Conservation (phyloP, 2,329 filamentous ascomycete genomes). For the Hirsutella minnesotensis region DNA sequence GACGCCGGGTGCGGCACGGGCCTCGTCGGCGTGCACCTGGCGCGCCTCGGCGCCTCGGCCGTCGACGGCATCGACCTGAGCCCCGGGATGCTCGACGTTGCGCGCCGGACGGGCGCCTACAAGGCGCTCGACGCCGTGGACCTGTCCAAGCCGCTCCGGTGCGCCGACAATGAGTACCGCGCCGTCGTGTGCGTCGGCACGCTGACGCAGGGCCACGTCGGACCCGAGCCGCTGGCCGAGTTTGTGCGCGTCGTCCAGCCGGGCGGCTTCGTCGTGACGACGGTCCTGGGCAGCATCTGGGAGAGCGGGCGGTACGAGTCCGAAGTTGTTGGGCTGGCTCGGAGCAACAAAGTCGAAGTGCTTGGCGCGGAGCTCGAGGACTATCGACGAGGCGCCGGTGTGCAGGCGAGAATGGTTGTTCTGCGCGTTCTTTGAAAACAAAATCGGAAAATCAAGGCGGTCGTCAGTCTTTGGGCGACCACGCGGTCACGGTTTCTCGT, state of each 20-base stretch:
- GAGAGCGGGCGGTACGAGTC: conserved; percentile 31
- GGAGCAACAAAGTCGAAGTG: conserved; percentile 15
- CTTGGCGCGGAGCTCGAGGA: conserved; percentile 18
- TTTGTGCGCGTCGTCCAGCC: conserved; percentile 35
- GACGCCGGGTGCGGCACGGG: conserved; percentile 47
- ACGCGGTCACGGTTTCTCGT: too few relatives aligned
- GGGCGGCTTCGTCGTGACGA: conserved; percentile 36
- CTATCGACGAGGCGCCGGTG: conserved; percentile 18
- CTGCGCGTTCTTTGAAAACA: conserved; percentile 9
- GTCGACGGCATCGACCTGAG: conserved; percentile 42
- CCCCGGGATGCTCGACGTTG: conserved; percentile 40
- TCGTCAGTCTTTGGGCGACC: too few relatives aligned
- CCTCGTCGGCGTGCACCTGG: conserved; percentile 35
- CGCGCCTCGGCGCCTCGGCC: conserved; percentile 26
- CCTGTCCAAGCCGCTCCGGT: conserved; percentile 29
- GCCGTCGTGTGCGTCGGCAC: conserved; percentile 41
- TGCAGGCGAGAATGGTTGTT: conserved; percentile 18
- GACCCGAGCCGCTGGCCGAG: conserved; percentile 35
- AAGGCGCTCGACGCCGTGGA: conserved; percentile 30
- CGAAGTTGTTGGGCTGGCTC: conserved; percentile 25
- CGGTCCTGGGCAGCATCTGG: conserved; percentile 38
- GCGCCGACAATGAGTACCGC: conserved; percentile 31
- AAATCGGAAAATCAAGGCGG: too few relatives aligned
- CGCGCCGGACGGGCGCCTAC: conserved; percentile 34
- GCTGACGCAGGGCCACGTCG: conserved; percentile 43